Base-by-base conservation (phyloP, 2,329 filamentous ascomycete genomes). In the Pleurostoma richardsiae region DNA sequence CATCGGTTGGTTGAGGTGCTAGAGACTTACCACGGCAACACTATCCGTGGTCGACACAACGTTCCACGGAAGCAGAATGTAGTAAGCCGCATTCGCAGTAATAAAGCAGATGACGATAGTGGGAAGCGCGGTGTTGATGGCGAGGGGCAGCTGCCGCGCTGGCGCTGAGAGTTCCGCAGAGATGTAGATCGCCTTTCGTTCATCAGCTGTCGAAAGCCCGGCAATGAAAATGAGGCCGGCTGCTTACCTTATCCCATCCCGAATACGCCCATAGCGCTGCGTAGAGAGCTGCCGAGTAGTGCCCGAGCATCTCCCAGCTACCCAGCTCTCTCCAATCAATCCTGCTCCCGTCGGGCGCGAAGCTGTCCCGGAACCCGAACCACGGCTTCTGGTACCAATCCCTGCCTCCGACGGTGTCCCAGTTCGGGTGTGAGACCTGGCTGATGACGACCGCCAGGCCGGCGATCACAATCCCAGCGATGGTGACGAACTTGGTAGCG, bases 231-330 rank as follows among this genome's bases (percentile, higher is more conserved):
- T 19, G 19, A 19, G 19, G 19, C 19, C 19, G 10, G 5, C 7
- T 33, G 28, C 70, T 64, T 38, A 78, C 79, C 65, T 83, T 84
- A 46, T 85, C 82, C 82, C 82, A 85, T 0, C 82, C 82, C 0
- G 77, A 81, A 49, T 83, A 85, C 0, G 78, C 81, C 81, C 80
- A 85, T 0, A 85, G 57, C 0, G 78, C 79, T 0, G 75, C 81
- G 53, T 84, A 84, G 1, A 84, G 66, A 0, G 81, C 82, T 1
- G 79, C 73, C 3, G 78, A 80, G 47, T 77, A 76, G 53, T 83
- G 76, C 0, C 81, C 81, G 29, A 83, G 71, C 8, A 77, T 68
- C 47, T 81, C 77, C 82, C 81, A 85, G 29, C 67, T 59, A 4
- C 70, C 64, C 39, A 84, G 54, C 2, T 57, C 50, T 1, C 58